These are phyloP conservation scores for Ambrosiella cleistominuta DNA, from an alignment of 2,329 filamentous ascomycete species.

Conservation along the genomic window DNA sequence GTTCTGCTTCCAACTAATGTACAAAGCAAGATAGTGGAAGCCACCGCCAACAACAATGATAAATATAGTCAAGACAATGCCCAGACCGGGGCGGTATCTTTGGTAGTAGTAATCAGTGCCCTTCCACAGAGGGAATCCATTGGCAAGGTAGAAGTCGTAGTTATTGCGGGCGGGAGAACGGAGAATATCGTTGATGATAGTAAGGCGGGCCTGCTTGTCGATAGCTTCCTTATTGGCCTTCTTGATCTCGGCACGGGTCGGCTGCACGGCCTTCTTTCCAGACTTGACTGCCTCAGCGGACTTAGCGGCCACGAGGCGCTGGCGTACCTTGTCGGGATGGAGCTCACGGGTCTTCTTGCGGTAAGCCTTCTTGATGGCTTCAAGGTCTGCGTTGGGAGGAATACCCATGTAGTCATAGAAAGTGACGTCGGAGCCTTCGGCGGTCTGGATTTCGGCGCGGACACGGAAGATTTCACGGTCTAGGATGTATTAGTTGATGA, in stretches of 20 bases:
- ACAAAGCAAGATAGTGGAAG: slow-evolving; percentile 71
- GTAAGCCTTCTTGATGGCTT: slow-evolving; percentile 88
- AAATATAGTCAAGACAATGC: slow-evolving; percentile 63
- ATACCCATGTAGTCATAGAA: slow-evolving; percentile 93
- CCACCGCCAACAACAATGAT: slow-evolving; percentile 70
- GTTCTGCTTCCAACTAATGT: slow-evolving; percentile 78
- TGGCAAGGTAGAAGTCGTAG: slow-evolving; percentile 83
- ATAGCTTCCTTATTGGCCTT: slow-evolving; percentile 64
- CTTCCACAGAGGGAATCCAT: slow-evolving; percentile 93
- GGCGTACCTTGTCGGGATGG: slow-evolving; percentile 91
- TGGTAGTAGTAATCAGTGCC: slow-evolving; percentile 97
- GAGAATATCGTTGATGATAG: slow-evolving; percentile 71
- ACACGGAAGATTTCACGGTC: slow-evolving; percentile 97
- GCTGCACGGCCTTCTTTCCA: slow-evolving; percentile 45
- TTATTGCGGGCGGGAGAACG: slow-evolving; percentile 63
- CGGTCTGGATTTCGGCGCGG: slow-evolving; percentile 62
- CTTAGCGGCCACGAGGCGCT: slow-evolving; percentile 57
- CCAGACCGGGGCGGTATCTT: slow-evolving; percentile 77
- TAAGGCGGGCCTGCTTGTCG: slow-evolving; percentile 68
- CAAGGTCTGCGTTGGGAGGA: slow-evolving; percentile 51
- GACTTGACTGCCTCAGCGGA: slow-evolving; percentile 35
- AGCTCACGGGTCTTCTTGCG: slow-evolving; percentile 67
- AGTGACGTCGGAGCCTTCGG: slow-evolving; percentile 64
- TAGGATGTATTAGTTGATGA: slow-evolving; percentile 20
- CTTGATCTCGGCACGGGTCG: slow-evolving; percentile 57